Evolutionary conservation across 352 stramenopile species (phyloP).

Genomic region (Phytophthora agathidicida): DNA sequence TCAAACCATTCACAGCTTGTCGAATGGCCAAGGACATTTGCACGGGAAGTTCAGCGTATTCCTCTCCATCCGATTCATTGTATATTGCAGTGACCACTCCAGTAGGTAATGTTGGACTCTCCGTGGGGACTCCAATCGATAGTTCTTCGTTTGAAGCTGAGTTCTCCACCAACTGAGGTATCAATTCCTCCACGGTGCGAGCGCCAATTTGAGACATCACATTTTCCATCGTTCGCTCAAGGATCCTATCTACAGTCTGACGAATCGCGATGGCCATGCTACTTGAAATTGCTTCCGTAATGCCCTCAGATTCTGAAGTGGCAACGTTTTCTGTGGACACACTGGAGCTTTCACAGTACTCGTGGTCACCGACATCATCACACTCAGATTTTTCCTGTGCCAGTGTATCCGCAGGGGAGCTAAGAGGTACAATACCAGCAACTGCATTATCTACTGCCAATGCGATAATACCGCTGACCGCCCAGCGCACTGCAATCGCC

Average conservation of each 20-base stretch:
- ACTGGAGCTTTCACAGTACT: background rate
- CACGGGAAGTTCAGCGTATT: constrained; percentile 27
- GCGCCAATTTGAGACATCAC: constrained; percentile 22
- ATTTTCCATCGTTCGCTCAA: constrained; percentile 20
- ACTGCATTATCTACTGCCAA: constrained; percentile 44
- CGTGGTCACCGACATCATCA: background rate
- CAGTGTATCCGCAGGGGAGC: background rate
- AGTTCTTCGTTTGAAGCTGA: background rate
- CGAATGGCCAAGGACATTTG: constrained; percentile 49
- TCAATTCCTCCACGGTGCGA: constrained; percentile 10
- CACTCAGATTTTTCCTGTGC: background rate
- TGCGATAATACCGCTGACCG: constrained; percentile 49
- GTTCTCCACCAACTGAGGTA: constrained; percentile 13
- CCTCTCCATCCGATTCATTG: constrained; percentile 3
- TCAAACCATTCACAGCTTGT: constrained; percentile 42
- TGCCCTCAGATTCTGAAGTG: background rate
- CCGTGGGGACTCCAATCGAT: background rate
- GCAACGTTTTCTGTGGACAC: background rate
- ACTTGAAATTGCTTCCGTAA: constrained; percentile 26
- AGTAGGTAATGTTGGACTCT: background rate
- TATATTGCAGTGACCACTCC: background rate
- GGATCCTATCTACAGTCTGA: constrained; percentile 37
- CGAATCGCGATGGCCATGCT: constrained; percentile 37
- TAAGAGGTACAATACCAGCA: constrained; percentile 6
- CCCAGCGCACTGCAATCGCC: constrained; percentile 51